Percentiles rank a stretch among this genome's conserved stretches.
phyloP scores from a whole-genome alignment of 768 basidiomycete genomes.

The Lactarius hengduanensis region DNA sequence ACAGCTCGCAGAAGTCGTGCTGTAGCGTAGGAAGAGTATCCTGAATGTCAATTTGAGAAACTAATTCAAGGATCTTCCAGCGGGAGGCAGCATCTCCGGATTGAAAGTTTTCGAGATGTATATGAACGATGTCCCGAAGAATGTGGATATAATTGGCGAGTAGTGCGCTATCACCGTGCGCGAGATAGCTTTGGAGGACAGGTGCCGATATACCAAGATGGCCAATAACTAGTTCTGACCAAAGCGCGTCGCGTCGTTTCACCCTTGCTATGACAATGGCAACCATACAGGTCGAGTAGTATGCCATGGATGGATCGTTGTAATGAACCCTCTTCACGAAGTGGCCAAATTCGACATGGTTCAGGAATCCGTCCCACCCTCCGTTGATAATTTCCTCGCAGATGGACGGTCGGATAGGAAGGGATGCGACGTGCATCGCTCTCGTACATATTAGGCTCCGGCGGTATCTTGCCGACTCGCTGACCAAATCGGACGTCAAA shows the following conservation, averaged over 20 bases:
- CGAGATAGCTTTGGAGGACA: background rate
- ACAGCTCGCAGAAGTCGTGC: constrained; percentile 9
- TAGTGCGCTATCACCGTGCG: background rate
- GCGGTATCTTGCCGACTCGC: background rate
- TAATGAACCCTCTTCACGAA: background rate
- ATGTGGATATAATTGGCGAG: constrained; percentile 4
- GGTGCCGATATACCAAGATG: background rate
- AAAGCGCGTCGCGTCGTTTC: background rate
- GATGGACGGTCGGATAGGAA: background rate
- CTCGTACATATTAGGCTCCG: background rate
- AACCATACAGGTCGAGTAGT: background rate
- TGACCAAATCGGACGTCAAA: background rate
- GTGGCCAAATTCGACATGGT: background rate
- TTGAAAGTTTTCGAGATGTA: background rate
- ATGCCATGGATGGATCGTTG: background rate
- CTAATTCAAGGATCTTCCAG: background rate
- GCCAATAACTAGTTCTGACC: background rate
- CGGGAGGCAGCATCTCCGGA: too few species aligned
- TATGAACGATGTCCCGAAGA: background rate
- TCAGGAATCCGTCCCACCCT: background rate
- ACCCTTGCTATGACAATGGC: background rate
- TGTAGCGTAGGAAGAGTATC: constrained; percentile 1
- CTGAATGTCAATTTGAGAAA: background rate
- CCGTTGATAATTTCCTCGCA: background rate
- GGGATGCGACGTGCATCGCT: background rate